Base-by-base conservation (phyloP, 2,329 filamentous ascomycete genomes). In the Hypoxylon sp. region DNA sequence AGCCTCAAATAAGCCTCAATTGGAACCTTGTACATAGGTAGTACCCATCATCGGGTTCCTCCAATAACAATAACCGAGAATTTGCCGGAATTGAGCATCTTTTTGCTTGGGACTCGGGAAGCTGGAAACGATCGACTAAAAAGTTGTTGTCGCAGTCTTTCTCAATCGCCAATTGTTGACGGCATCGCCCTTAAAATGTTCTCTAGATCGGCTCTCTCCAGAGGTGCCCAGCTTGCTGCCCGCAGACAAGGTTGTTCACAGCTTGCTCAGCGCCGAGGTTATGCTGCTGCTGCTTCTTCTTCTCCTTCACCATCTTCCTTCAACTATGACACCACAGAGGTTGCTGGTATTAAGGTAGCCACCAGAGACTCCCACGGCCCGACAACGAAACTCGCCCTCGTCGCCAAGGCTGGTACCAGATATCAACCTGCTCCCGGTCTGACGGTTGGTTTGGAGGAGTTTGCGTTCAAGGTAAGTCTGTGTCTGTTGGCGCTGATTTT, bases 381-480 rank as follows among this genome's bases (percentile, higher is more conserved):
- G 63, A 96, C 93, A 57, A 91, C 92, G 57, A 95, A 91, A 69
- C 82, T 99, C 63, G 91, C 92, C 48, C 76, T 99, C 61, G 90
- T 99, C 71, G 86, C 92, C 64, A 96, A 96, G 81, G 94, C 91
- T 59, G 94, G 94, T 69, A 95, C 93, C 60, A 83, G 94, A 74
- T 97, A 93, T 76, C 87, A 99, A 80, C 84, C 90, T 60, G 81
- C 89, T 63, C 94, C 94, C 59, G 94, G 94, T 62, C 82, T 97
- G 73, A 88, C 93, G 60, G 88, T 92, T 70, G 93, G 89, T 51
- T 83, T 99, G 63, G 89, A 94, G 79, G 89, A 91, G 73, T 99
- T 95, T 79, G 93, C 95, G 62, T 99, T 97, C 86, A 96, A 96
- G 90, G 94, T 91, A 73, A 57, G 60, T 50, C 66, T 75, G 55